Percentiles rank a stretch among this genome's conserved stretches.
These are phyloP conservation scores for Rhodotorula graminis DNA, from an alignment of 768 basidiomycete species.

Conservation along the genomic window DNA sequence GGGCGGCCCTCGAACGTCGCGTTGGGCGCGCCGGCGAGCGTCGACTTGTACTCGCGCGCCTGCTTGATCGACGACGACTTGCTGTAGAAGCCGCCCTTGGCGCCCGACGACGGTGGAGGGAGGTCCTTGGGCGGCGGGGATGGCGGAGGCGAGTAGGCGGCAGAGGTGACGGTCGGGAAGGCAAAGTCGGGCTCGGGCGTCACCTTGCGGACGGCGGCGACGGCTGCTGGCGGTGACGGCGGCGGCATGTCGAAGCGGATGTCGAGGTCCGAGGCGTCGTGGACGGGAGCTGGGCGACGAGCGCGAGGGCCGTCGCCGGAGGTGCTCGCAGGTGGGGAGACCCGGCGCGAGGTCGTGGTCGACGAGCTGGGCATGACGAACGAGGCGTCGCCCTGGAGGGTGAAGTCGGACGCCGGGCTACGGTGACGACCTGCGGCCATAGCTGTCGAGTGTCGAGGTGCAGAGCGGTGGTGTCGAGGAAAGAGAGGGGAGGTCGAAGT, in stretches of 20 bases:
- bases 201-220: neutral
- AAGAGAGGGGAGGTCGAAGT: neutral
- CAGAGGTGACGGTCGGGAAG: conserved; percentile 20
- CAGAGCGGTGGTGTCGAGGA: neutral
- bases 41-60: conserved; percentile 1
- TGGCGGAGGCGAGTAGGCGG: conserved; percentile 14
- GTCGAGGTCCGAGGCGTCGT: conserved; percentile 18
- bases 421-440: conserved; percentile 19
- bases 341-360: neutral
- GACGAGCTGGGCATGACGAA: conserved; percentile 13
- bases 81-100: conserved; percentile 28
- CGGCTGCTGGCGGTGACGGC: neutral
- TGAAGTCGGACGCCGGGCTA: conserved; percentile 11
- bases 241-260: conserved; percentile 13
- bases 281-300: conserved; percentile 15
- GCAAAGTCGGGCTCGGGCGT: conserved; percentile 20
- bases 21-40: neutral
- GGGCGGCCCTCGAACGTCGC: neutral
- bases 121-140: conserved; percentile 21
- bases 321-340: neutral
- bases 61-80: conserved; percentile 31
- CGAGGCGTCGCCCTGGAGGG: conserved; percentile 19
- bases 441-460: neutral
- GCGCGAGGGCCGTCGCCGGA: conserved; percentile 1
- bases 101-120: neutral